Conservation (phyloP, 176 grass and related monocot species). For the Musa acuminata region DNA sequence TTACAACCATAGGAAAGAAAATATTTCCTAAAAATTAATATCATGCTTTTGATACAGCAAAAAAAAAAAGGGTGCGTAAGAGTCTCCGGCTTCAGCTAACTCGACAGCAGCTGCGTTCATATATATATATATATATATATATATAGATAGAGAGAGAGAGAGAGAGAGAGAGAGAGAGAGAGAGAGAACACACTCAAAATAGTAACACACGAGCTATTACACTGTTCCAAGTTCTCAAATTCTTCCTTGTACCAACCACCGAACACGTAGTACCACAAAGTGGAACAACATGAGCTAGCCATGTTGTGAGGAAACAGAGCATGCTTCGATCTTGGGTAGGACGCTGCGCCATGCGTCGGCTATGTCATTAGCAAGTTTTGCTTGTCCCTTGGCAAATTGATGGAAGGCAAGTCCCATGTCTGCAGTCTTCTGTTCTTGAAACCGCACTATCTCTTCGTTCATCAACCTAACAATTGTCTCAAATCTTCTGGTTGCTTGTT, state of each 20-base stretch:
- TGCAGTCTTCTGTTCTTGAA: slow-evolving; percentile 97
- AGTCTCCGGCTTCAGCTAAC: too few species aligned
- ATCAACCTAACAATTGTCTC: slow-evolving; percentile 73
- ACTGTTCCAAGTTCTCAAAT: too few species aligned
- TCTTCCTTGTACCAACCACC: too few species aligned
- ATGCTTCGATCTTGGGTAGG: slow-evolving; percentile 79
- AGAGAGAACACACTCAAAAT: too few species aligned
- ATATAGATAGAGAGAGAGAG: too few species aligned
- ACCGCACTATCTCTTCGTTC: slow-evolving; percentile 83
- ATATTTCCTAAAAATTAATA: too few species aligned
- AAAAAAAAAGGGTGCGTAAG: too few species aligned
- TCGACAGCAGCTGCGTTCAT: too few species aligned
- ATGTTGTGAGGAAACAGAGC: slow-evolving; percentile 28
- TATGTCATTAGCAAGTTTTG: slow-evolving; percentile 85
- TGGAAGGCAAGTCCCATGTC: slow-evolving; percentile 89
- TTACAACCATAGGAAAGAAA: too few species aligned
- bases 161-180: too few species aligned
- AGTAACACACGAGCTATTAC: too few species aligned
- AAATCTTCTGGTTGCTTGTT: slow-evolving; percentile 74
- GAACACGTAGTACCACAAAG: neutral
- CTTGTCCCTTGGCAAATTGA: slow-evolving; percentile 94
- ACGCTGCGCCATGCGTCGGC: slow-evolving; percentile 87
- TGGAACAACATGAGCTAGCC: neutral
- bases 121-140: neutral
- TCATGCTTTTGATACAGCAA: too few species aligned